Evolutionary conservation across 192 early-diverging fungal species (phyloP), one percentile per base, ranked within the genome.

Genomic region (Spizellomyces punctatus): DNA sequence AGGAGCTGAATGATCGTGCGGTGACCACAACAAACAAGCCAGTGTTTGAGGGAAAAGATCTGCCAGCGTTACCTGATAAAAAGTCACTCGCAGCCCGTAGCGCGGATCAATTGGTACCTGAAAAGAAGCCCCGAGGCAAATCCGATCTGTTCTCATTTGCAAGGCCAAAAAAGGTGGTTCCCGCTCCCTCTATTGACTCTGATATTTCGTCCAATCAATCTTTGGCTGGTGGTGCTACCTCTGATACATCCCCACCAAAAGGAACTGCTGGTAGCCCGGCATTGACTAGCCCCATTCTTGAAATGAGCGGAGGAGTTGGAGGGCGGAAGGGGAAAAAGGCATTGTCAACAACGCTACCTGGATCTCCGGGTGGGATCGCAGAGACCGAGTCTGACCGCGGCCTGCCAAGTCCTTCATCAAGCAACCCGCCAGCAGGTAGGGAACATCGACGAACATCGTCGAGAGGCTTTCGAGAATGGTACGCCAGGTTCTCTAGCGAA

Each of bases 11-110:
- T 10, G 72, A 77, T 14, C 64, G 62, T n/a, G 48, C 59, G 27
- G 64, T 80, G 14, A 61, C 79, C 41, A 64, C 45, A 58, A 74
- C 59, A 14, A 59, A 81, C 50, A 73, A 74, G 58, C 46, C 58
- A 41, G 21, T 69, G 2, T 80, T 80, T 69, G 78, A 79, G 66
- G 66, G 64, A 44, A 46, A 44, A 6, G 62, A 64, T n/a, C 62
- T 45, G 5, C 22, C 52, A 46, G 6, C 6, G 36, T 10, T 52
- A 19, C 59, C 58, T 9, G 50, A 36, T 41, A 63, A 16, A n/a
- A 22, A 66, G 49, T 5, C 16, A 7, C 9, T 46, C 10, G 9
- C 41, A 14, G n/a, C 63, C 5, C 10, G 46, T 4, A n/a, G 57
- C 43, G 42, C 49, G 64, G 54, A 14, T 19, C n/a, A 56, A 7